Percentiles rank a stretch among this genome's conserved stretches.
Evolutionary conservation across 495 filamentous ascomycete genomes (phyloP).

Genomic region (Aspergillus homomorphus): DNA sequence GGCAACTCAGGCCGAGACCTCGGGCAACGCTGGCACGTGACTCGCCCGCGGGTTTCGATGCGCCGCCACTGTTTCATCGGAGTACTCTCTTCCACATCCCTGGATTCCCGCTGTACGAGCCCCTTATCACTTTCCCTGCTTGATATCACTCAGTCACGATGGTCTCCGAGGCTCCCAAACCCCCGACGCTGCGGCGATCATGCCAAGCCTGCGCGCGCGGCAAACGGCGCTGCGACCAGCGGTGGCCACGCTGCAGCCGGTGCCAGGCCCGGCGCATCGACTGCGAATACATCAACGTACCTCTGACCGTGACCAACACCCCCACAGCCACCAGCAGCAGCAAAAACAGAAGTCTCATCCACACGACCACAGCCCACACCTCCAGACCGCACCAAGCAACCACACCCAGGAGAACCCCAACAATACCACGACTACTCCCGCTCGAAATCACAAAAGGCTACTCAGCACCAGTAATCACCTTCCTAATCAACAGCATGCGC

Average conservation of each 20-base stretch:
- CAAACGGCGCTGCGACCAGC: conserved; percentile 46
- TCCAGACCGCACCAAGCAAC: not conserved
- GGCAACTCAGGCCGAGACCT: not conserved
- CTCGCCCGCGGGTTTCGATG: not conserved
- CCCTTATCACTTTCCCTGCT: too few relatives aligned
- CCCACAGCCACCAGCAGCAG: not conserved
- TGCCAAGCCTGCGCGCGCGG: conserved; percentile 42
- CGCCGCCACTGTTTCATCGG: too few relatives aligned
- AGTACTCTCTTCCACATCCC: too few relatives aligned
- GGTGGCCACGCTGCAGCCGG: conserved; percentile 35
- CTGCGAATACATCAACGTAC: conserved; percentile 38
- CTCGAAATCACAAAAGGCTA: conserved; percentile 32
- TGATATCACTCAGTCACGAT: not conserved
- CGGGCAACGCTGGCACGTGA: not conserved
- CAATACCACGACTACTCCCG: conserved; percentile 12
- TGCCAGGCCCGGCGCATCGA: conserved; percentile 32
- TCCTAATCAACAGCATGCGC: conserved; percentile 24
- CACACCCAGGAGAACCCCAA: not conserved
- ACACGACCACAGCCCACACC: not conserved
- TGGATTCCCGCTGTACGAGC: too few relatives aligned
- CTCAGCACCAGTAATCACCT: conserved; percentile 18
- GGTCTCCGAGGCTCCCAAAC: not conserved
- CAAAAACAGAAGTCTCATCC: not conserved
- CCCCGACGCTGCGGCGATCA: conserved; percentile 27
- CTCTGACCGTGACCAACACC: conserved; percentile 16